Conservation (phyloP, 2,329 filamentous ascomycete genomes). For the Nectriaceae sp. region DNA sequence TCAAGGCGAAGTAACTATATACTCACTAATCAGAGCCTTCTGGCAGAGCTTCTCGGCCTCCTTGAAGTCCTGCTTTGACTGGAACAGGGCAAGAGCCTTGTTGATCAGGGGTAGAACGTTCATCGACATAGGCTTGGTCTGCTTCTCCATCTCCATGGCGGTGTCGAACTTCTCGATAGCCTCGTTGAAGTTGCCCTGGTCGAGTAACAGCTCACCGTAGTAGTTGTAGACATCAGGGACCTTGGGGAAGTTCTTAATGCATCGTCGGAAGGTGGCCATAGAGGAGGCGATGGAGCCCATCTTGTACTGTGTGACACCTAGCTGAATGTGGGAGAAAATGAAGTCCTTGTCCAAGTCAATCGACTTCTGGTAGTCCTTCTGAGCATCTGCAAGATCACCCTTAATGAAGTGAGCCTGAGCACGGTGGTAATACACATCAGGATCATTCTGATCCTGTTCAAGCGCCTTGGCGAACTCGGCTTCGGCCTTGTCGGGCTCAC, state of each 20-base stretch:
- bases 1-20: neutral
- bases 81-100: slow-evolving; percentile 95
- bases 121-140: slow-evolving; percentile 90
- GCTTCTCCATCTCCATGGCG: slow-evolving; percentile 98
- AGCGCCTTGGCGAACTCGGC: slow-evolving; percentile 86
- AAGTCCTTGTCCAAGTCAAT: slow-evolving; percentile 95
- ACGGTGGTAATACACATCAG: slow-evolving; percentile 98
- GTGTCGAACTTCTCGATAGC: slow-evolving; percentile 98
- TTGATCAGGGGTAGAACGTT: slow-evolving; percentile 98
- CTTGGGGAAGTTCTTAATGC: slow-evolving; percentile 97
- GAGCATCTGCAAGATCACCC: slow-evolving; percentile 86
- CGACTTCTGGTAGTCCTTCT: slow-evolving; percentile 98
- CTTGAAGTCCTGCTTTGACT: slow-evolving; percentile 95
- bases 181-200: slow-evolving; percentile 94
- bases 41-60: slow-evolving; percentile 96
- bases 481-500: slow-evolving; percentile 82
- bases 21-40: slow-evolving; percentile 93
- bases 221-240: slow-evolving; percentile 99
- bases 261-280: slow-evolving; percentile 96
- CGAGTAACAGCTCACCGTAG: slow-evolving; percentile 93
- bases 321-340: slow-evolving; percentile 99
- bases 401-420: slow-evolving; percentile 98
- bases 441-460: slow-evolving; percentile 81
- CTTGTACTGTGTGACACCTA: slow-evolving; percentile 99
- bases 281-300: slow-evolving; percentile 97